Evolutionary conservation across 257 asterid species (phyloP), one percentile per base, ranked within the genome.

Genomic region (Agastache rugosa): DNA sequence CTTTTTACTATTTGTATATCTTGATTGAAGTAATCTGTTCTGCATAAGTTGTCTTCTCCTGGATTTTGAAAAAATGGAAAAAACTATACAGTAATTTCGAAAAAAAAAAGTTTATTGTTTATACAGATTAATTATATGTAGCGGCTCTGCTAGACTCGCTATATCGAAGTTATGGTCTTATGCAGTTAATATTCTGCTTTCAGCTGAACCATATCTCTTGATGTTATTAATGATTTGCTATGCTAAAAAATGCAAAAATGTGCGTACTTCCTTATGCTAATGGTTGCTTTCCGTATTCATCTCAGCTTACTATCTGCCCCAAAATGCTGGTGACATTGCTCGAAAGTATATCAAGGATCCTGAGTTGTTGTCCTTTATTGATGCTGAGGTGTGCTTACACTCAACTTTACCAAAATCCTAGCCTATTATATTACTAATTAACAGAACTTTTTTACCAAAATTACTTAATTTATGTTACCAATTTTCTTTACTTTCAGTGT

Each of bases 301-400:
- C 75, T 81, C 94, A 92, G 98, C 98, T 68, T 95, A 88, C 85
- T 90, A 89, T 88, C 84, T 95, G 77, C 98, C 99, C 51, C 97
- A 90, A 86, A 95, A 95, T 80, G 96, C 93, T 74, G 99, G 99
- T 70, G 90, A 75, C 74, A 86, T 92, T 78, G 99, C 98, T 81
- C 89, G 96, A 70, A 88, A 85, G 78, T 89, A 79, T 86, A 90
- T 92, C 60, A 88, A 86, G 81, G 97, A 95, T 83, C 94, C 97
- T 4, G 84, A 87, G 69, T 83, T 95, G 83, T 83, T 95, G 79
- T 87, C 94, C 74, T 95, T 90, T 70, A 89, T 95, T 74, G 99
- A 95, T 88, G 96, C 96, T 16, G 98, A 95, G 99, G 99, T 92
- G 75, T 67, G 78, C 50, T 59, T 78, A 54, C 56, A 63, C 63